Percentiles rank a stretch among this genome's conserved stretches.
Evolutionary conservation across 2,329 filamentous ascomycete species (phyloP).

Genomic region (Penicillium sp.): DNA sequence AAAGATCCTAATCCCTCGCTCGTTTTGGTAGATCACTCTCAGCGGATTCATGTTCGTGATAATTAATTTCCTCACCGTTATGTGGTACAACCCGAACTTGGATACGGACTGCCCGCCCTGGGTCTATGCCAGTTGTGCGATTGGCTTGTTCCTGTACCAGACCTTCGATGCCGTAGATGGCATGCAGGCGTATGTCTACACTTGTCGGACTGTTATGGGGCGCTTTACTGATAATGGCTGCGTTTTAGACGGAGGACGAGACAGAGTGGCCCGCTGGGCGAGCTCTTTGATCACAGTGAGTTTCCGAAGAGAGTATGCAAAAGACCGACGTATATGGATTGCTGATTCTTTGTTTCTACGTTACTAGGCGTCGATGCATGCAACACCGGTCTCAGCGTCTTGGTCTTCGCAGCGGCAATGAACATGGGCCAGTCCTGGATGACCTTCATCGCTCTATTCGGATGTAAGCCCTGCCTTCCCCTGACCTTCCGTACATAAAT

Average conservation of each 20-base stretch:
- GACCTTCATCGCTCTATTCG: conserved; percentile 79
- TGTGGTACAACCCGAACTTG: conserved; percentile 94
- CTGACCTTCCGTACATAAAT: background rate
- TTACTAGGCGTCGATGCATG: conserved; percentile 74
- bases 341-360: background rate
- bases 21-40: conserved; percentile 66
- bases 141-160: conserved; percentile 92
- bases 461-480: conserved; percentile 55
- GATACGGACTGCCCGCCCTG: conserved; percentile 90
- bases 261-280: conserved; percentile 89
- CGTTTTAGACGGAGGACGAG: conserved; percentile 69
- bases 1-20: conserved; percentile 10
- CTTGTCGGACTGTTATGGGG: background rate
- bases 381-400: conserved; percentile 89
- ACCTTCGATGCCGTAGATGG: conserved; percentile 98
- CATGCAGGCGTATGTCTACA: conserved; percentile 71
- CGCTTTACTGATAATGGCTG: conserved; percentile 8
- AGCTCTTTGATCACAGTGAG: conserved; percentile 90
- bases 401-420: conserved; percentile 88
- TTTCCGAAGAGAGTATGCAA: background rate
- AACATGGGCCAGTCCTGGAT: conserved; percentile 92
- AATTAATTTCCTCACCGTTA: conserved; percentile 80
- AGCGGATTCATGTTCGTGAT: conserved; percentile 88
- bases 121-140: conserved; percentile 91
- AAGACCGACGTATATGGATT: background rate